phyloP scores from a whole-genome alignment of 148 eudicot species.

The Limonium bicolor region DNA sequence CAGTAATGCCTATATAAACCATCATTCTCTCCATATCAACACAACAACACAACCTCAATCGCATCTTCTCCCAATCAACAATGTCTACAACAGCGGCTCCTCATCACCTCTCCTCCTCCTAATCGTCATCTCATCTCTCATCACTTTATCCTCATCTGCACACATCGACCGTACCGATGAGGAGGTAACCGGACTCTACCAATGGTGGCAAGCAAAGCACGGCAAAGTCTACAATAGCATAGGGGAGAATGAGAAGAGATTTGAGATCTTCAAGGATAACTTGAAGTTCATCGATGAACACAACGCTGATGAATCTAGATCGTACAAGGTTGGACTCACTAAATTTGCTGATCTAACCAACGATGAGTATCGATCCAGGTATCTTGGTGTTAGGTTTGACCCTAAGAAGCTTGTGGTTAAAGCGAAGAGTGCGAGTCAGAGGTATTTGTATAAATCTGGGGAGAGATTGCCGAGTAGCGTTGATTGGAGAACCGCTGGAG shows the following conservation, averaged over 20 bases:
- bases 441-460: slow-evolving; percentile 29
- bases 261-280: slow-evolving; percentile 60
- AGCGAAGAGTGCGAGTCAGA: slow-evolving; percentile 24
- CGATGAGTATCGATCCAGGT: slow-evolving; percentile 53
- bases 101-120: slow-evolving; percentile 9
- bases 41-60: too few species aligned
- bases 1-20: too few species aligned
- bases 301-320: slow-evolving; percentile 23
- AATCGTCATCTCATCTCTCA: slow-evolving; percentile 12
- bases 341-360: slow-evolving; percentile 76
- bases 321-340: slow-evolving; percentile 59
- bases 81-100: too few species aligned
- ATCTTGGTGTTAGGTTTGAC: slow-evolving; percentile 44
- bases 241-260: slow-evolving; percentile 29
- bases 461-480: slow-evolving; percentile 46
- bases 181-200: slow-evolving; percentile 40
- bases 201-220: slow-evolving; percentile 48
- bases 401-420: slow-evolving; percentile 20
- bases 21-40: too few species aligned
- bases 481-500: slow-evolving; percentile 69
- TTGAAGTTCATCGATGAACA: slow-evolving; percentile 62
- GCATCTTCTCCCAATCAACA: too few species aligned
- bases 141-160: background rate
- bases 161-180: slow-evolving; percentile 23
- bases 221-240: slow-evolving; percentile 55